phyloP scores from a whole-genome alignment of 768 basidiomycete species.

The Auriscalpium vulgare region DNA sequence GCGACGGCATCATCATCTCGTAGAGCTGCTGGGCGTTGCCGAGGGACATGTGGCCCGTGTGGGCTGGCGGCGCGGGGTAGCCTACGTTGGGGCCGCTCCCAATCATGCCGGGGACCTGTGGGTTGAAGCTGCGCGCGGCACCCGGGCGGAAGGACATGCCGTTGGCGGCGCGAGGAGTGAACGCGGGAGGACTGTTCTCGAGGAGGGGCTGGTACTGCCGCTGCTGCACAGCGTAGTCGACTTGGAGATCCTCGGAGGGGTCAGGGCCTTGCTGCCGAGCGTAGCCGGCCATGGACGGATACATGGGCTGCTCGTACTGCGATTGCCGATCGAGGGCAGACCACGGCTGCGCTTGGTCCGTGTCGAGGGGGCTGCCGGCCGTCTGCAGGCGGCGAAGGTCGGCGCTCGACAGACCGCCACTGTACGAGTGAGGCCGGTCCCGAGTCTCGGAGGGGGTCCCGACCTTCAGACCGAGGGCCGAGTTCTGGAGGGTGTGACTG shows the following conservation, averaged over 20 bases:
- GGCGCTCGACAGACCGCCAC: constrained; percentile 65
- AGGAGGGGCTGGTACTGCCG: constrained; percentile 44
- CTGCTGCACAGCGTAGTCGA: constrained; percentile 53
- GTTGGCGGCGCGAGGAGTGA: constrained; percentile 38
- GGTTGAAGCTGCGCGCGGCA: constrained; percentile 45
- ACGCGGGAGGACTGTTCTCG: constrained; percentile 27
- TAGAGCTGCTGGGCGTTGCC: constrained; percentile 73
- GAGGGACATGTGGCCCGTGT: constrained; percentile 62
- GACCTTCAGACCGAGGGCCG: constrained; percentile 44
- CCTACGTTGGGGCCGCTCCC: constrained; percentile 44
- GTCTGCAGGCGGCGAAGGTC: constrained; percentile 73
- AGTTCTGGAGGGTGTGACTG: constrained; percentile 50
- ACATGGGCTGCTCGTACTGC: constrained; percentile 33
- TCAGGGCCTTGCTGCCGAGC: constrained; percentile 23
- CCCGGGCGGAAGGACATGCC: constrained; percentile 56
- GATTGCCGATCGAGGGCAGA: constrained; percentile 19
- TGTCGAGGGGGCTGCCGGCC: constrained; percentile 27
- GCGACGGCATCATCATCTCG: constrained; percentile 54
- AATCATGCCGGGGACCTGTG: constrained; percentile 34
- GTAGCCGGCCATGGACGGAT: constrained; percentile 61
- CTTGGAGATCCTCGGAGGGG: constrained; percentile 27
- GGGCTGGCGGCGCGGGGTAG: constrained; percentile 35
- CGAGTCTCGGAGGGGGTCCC: constrained; percentile 48
- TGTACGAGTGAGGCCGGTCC: constrained; percentile 77
- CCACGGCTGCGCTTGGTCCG: constrained; percentile 19